Evolutionary conservation across 2,329 filamentous ascomycete genomes (phyloP), one percentile per base, ranked within the genome.

Genomic region (Cytospora chrysosperma): DNA sequence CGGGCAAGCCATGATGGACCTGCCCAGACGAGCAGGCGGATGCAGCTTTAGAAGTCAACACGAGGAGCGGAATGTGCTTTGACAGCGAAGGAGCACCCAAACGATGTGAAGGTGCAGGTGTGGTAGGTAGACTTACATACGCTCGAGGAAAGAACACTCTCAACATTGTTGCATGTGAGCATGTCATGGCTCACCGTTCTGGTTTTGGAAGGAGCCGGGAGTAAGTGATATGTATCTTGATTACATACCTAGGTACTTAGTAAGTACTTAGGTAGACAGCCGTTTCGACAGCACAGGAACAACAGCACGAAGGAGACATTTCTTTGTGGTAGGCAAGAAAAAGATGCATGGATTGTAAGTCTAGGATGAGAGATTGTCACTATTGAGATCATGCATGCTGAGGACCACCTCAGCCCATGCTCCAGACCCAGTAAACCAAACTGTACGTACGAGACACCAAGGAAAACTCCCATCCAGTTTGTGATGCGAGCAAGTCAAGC

Each of bases 301-400:
- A 47, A 6, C 2, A 43, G 17, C 43, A 12, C 7, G n/a, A 47
- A 47, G n/a, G 13, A 47, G 19, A 4, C 4, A 12, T 21, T 21
- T 47, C n/a, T 2, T 10, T n/a, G 27, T 55, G 37, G n/a, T 43
- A 51, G 58, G 21, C 37, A 55, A 61, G 27, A 17, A 55, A 55
- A 61, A 12, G 34, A n/a, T 49, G 37, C 32, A 47, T 64, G 58
- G 52, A 61, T 61, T 61, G 52, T 61, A 49, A 12, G 49, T 57
- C 53, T 63, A 63, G 56, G 57, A 50, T 50, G 40, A 61, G 52
- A 43, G 26, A 57, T 34, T 30, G 52, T 34, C 37, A 64, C 50
- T 61, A 57, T 27, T 28, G 30, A 57, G 49, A 61, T 56, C 57
- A 55, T 49, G 30, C 51, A 55, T 40, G 34, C 62, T 27, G 24